Evolutionary conservation across 2,329 filamentous ascomycete species (phyloP).

Genomic region (Chrysoporthe cubensis): DNA sequence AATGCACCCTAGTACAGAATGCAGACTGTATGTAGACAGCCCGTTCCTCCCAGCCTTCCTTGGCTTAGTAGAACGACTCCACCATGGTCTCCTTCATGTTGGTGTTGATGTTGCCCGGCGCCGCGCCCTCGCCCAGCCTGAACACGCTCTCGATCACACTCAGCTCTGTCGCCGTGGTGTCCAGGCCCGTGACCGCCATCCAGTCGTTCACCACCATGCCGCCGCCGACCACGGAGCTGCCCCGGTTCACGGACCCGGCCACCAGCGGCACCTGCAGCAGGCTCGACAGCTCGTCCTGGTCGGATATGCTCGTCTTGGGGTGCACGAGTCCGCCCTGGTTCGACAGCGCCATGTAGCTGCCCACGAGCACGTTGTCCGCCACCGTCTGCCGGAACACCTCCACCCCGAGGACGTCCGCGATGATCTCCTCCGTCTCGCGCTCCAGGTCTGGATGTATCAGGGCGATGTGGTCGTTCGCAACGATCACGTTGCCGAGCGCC

Average conservation of each 20-base stretch:
- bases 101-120: conserved; percentile 77
- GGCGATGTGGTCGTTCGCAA: conserved; percentile 94
- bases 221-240: conserved; percentile 91
- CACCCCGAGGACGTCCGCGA: conserved; percentile 89
- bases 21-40: neutral
- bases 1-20: neutral
- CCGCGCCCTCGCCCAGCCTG: conserved; percentile 84
- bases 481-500: conserved; percentile 95
- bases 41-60: neutral
- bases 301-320: conserved; percentile 94
- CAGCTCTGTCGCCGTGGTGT: conserved; percentile 96
- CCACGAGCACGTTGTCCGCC: conserved; percentile 94
- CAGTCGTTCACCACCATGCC: conserved; percentile 98
- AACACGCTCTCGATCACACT: conserved; percentile 97
- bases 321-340: conserved; percentile 98
- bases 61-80: conserved; percentile 89
- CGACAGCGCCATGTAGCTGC: conserved; percentile 93
- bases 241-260: conserved; percentile 90
- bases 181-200: conserved; percentile 90
- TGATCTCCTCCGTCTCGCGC: conserved; percentile 97
- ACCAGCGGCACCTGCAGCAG: conserved; percentile 95
- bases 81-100: conserved; percentile 97
- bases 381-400: conserved; percentile 94
- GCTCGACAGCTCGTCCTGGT: conserved; percentile 95
- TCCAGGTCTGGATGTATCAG: conserved; percentile 95